These are phyloP conservation scores for Amesomyces nigricolor DNA, from an alignment of 2,329 filamentous ascomycete species.

Conservation along the genomic window DNA sequence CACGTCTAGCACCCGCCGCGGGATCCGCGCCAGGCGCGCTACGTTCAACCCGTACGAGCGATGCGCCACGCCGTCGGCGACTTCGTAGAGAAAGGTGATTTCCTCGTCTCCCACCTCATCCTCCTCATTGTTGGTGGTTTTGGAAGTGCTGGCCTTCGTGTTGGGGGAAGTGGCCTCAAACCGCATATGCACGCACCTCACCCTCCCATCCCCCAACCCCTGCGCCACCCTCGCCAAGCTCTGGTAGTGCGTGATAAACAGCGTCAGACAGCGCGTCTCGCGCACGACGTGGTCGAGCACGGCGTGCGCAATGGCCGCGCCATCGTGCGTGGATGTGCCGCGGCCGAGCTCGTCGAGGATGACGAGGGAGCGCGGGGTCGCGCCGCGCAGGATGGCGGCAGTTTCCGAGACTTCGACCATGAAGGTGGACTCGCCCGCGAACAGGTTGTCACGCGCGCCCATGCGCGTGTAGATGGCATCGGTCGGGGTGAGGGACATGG, in stretches of 20 bases:
- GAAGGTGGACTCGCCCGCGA: slow-evolving; percentile 91
- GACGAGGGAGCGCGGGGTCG: slow-evolving; percentile 76
- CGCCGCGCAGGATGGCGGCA: slow-evolving; percentile 80
- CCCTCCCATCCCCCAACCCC: slow-evolving; percentile 54
- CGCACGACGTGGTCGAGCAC: slow-evolving; percentile 80
- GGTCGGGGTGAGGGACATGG: slow-evolving; percentile 69
- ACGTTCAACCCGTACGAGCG: slow-evolving; percentile 93
- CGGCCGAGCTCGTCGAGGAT: slow-evolving; percentile 92
- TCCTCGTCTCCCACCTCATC: slow-evolving; percentile 58
- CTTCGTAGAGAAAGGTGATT: slow-evolving; percentile 91
- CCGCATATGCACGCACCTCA: slow-evolving; percentile 91
- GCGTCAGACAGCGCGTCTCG: slow-evolving; percentile 67
- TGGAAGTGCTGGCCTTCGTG: neutral
- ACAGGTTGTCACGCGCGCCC: slow-evolving; percentile 93
- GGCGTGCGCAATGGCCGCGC: slow-evolving; percentile 89
- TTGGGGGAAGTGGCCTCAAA: slow-evolving; percentile 51
- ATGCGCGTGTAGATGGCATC: slow-evolving; percentile 94
- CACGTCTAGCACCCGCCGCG: slow-evolving; percentile 67
- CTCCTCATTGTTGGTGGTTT: slow-evolving; percentile 1
- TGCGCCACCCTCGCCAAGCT: slow-evolving; percentile 66
- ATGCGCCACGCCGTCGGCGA: slow-evolving; percentile 85
- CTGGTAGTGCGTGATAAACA: slow-evolving; percentile 99
- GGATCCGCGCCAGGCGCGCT: slow-evolving; percentile 76
- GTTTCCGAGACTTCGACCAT: slow-evolving; percentile 98
- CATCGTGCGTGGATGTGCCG: slow-evolving; percentile 91